Evolutionary conservation across 2,329 filamentous ascomycete genomes (phyloP).

Genomic region (Hypoxylon rubiginosum): DNA sequence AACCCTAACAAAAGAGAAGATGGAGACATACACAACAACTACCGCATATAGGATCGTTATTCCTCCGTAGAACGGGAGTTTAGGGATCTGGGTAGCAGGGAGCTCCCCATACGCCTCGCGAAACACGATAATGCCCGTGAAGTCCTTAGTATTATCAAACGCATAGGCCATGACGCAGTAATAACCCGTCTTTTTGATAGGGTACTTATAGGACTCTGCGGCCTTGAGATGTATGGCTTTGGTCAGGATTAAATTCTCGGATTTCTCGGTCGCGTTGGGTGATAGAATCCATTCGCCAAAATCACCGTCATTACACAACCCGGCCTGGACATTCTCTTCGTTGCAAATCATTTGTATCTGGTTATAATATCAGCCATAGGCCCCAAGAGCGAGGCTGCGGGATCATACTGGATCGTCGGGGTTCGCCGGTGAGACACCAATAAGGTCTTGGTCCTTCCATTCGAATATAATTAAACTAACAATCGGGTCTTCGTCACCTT

Average conservation of each 20-base stretch:
- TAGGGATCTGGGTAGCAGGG: slow-evolving; percentile 94
- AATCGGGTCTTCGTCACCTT: slow-evolving; percentile 76
- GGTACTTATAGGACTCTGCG: slow-evolving; percentile 81
- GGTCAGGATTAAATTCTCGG: slow-evolving; percentile 80
- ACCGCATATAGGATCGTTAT: slow-evolving; percentile 94
- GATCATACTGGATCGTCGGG: slow-evolving; percentile 67
- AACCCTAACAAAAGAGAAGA: slow-evolving; percentile 2
- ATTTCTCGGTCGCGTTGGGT: slow-evolving; percentile 78
- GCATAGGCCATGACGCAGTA: slow-evolving; percentile 90
- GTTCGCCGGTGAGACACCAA: slow-evolving; percentile 77
- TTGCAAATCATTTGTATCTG: slow-evolving; percentile 82
- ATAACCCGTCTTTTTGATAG: slow-evolving; percentile 91
- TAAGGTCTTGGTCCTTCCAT: slow-evolving; percentile 85
- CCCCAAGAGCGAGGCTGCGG: slow-evolving; percentile 14
- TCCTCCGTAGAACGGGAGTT: slow-evolving; percentile 95
- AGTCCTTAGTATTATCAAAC: slow-evolving; percentile 76
- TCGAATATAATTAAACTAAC: slow-evolving; percentile 93
- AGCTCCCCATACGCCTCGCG: slow-evolving; percentile 97
- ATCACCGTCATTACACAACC: slow-evolving; percentile 81
- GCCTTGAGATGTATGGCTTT: slow-evolving; percentile 86
- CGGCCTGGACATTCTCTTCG: slow-evolving; percentile 74
- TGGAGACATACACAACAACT: slow-evolving; percentile 72
- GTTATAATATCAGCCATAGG: slow-evolving; percentile 50
- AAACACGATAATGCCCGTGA: slow-evolving; percentile 87
- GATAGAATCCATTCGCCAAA: slow-evolving; percentile 87